A percentile compares a stretch with the other conserved stretches of the same genome.
Evolutionary conservation across 148 eudicot species (phyloP).

Genomic region (Pouteria glomerata): DNA sequence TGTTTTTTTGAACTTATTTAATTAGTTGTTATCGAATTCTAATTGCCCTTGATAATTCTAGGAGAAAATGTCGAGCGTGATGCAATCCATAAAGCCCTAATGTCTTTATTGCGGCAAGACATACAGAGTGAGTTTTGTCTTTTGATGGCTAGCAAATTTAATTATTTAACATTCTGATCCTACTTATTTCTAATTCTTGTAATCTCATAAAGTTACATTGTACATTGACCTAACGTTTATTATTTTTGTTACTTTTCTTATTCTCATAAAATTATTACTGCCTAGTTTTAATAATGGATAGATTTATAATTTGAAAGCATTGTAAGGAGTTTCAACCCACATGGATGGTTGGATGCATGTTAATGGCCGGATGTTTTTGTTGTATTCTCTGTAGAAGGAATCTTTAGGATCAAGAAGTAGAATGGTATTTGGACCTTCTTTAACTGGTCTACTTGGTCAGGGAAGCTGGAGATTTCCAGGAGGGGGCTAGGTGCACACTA

Average conservation of each 20-base stretch:
- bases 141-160: background rate
- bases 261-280: background rate
- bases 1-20: background rate
- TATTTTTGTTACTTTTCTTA: background rate
- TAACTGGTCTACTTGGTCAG: too few species aligned
- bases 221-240: background rate
- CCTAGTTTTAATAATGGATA: background rate
- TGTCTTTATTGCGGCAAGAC: slow-evolving; percentile 47
- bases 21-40: background rate
- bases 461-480: too few species aligned
- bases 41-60: slow-evolving; percentile 8
- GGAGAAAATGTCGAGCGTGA: slow-evolving; percentile 62
- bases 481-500: too few species aligned
- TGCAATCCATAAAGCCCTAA: slow-evolving; percentile 46
- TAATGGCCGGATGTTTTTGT: too few species aligned
- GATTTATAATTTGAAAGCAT: background rate
- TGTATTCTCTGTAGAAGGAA: too few species aligned
- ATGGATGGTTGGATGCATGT: background rate
- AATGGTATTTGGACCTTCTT: too few species aligned
- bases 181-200: background rate
- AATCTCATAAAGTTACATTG: background rate
- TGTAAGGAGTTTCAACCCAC: background rate
- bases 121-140: slow-evolving; percentile 33
- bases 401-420: too few species aligned
- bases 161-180: background rate